Evolutionary conservation across 805 yeast genomes (phyloP).

Genomic region (Kodamaea laetipori): DNA sequence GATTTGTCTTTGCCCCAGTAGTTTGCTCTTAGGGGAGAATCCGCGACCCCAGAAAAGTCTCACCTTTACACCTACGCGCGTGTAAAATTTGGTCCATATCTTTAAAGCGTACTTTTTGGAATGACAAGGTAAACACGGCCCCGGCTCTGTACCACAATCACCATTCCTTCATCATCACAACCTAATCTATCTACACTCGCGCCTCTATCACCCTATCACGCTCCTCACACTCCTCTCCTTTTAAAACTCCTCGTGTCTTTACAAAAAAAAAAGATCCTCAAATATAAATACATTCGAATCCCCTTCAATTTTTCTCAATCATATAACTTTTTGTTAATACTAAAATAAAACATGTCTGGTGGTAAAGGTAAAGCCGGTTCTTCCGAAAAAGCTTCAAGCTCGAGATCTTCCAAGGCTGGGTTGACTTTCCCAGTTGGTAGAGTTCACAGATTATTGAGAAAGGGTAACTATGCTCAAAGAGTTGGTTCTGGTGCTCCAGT

Average conservation of each 20-base stretch:
- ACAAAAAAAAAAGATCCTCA: slow-evolving; percentile 1
- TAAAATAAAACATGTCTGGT: slow-evolving; percentile 18
- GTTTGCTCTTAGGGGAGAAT: background rate
- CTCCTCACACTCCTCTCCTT: background rate
- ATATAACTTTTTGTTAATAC: slow-evolving; percentile 5
- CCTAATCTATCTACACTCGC: too few relatives aligned
- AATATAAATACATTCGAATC: slow-evolving; percentile 10
- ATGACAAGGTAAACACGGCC: slow-evolving; percentile 1
- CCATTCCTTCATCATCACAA: background rate
- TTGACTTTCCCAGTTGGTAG: slow-evolving; percentile 54
- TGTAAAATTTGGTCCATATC: background rate
- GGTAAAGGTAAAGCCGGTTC: slow-evolving; percentile 46
- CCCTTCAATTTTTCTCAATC: slow-evolving; percentile 2
- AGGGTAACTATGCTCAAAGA: slow-evolving; percentile 54
- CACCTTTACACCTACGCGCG: slow-evolving; percentile 6
- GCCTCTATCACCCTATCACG: too few relatives aligned
- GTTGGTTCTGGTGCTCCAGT: slow-evolving; percentile 57
- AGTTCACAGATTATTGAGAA: slow-evolving; percentile 53
- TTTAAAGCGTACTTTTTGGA: background rate
- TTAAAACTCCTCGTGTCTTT: too few relatives aligned
- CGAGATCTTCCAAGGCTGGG: slow-evolving; percentile 53
- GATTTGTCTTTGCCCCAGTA: background rate
- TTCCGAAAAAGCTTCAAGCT: slow-evolving; percentile 50
- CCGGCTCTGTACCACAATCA: background rate
- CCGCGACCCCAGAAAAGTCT: background rate